Evolutionary conservation across 2,329 filamentous ascomycete species (phyloP).

Genomic region (Beauveria sp.): DNA sequence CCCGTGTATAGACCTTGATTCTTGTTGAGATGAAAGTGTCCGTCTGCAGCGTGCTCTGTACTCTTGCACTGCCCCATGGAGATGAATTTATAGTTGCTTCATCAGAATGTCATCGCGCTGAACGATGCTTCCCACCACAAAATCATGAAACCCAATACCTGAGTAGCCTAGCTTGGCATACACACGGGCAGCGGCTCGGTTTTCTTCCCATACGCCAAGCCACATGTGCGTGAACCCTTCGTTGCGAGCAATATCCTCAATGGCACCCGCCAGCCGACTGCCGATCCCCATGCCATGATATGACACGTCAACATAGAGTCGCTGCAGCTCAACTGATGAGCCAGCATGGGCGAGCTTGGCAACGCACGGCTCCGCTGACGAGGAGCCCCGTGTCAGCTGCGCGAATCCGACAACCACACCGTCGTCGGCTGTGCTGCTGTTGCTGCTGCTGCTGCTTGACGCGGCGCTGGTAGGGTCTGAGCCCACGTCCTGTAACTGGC

Average conservation of each 20-base stretch:
- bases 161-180: constrained; percentile 35
- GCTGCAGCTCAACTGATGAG: constrained; percentile 30
- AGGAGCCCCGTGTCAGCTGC: constrained; percentile 28
- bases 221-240: constrained; percentile 33
- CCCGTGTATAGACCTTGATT: too few species aligned
- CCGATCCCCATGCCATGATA: constrained; percentile 33
- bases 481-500: background rate
- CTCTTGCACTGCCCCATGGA: background rate
- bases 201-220: constrained; percentile 43
- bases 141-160: constrained; percentile 33
- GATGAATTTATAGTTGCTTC: constrained; percentile 20
- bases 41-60: background rate
- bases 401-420: constrained; percentile 31
- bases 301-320: constrained; percentile 31
- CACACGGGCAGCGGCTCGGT: constrained; percentile 27
- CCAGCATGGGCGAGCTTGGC: constrained; percentile 17
- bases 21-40: too few species aligned
- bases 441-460: background rate
- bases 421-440: background rate
- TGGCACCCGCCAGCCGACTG: constrained; percentile 21
- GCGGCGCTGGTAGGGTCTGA: background rate
- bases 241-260: constrained; percentile 27
- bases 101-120: constrained; percentile 37
- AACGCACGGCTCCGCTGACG: constrained; percentile 29
- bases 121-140: constrained; percentile 31